Evolutionary conservation across 2,329 filamentous ascomycete species (phyloP).

Genomic region (Pseudophaeomoniella oleicola): DNA sequence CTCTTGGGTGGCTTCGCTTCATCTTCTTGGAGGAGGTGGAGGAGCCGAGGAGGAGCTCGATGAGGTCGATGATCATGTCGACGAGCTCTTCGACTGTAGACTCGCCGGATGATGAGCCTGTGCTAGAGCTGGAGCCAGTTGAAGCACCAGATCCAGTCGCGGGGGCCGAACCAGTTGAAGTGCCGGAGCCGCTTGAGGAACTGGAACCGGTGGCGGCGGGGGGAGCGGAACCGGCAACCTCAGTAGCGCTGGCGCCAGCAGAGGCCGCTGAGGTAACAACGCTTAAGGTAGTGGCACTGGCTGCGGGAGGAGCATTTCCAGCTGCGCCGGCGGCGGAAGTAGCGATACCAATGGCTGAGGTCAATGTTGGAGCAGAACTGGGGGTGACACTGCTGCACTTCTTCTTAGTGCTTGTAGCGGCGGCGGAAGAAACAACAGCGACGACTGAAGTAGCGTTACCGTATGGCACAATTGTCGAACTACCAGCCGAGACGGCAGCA

Average conservation of each 20-base stretch:
- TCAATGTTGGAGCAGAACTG: neutral
- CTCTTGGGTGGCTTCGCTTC: neutral
- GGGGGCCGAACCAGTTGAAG: neutral
- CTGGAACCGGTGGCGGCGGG: neutral
- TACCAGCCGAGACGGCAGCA: too few relatives aligned
- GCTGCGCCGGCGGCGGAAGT: neutral
- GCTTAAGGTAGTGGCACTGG: neutral
- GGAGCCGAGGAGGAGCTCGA: slow-evolving; percentile 12
- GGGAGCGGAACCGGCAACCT: neutral
- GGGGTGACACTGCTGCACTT: neutral
- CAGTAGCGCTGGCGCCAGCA: neutral
- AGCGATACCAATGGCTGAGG: neutral
- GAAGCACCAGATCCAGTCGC: neutral
- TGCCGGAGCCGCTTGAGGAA: neutral
- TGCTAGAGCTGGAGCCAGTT: neutral
- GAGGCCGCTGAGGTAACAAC: neutral
- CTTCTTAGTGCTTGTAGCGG: neutral
- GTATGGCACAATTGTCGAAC: too few relatives aligned
- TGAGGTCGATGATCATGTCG: slow-evolving; percentile 13
- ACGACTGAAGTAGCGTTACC: neutral
- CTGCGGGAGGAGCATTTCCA: neutral
- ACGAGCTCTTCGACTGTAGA: neutral
- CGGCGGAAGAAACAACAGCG: neutral
- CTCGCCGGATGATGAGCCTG: neutral
- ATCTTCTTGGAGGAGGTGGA: neutral